A percentile compares a stretch with the other conserved stretches of the same genome.
Conservation (phyloP, 371 early-diverging fungal genomes). For the Mucor piriformis region DNA sequence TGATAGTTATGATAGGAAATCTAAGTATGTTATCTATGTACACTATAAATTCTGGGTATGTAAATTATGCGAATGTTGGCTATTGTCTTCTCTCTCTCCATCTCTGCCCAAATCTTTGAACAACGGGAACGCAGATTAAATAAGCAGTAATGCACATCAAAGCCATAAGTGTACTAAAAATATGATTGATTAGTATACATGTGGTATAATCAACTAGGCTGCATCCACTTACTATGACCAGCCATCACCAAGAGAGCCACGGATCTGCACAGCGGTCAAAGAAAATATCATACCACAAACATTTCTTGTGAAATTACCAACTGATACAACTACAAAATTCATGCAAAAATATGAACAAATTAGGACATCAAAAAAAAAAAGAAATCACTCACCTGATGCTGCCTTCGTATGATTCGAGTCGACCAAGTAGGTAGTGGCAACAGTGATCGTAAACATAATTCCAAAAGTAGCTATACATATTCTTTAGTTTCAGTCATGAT, state of each 20-base stretch:
- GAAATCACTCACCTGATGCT: slow-evolving; percentile 36
- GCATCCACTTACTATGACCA: slow-evolving; percentile 44
- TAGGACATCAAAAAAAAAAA: background rate
- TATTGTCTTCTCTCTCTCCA: slow-evolving; percentile 13
- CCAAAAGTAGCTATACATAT: slow-evolving; percentile 29
- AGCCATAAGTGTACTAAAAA: slow-evolving; percentile 23
- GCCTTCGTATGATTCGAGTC: slow-evolving; percentile 33
- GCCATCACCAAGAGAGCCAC: slow-evolving; percentile 30
- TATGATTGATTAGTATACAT: background rate
- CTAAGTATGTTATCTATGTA: background rate
- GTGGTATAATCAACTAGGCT: background rate
- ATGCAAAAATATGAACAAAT: background rate
- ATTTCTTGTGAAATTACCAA: slow-evolving; percentile 35
- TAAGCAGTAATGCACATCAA: slow-evolving; percentile 17
- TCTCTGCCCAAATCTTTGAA: slow-evolving; percentile 20
- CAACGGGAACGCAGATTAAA: slow-evolving; percentile 25
- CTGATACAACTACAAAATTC: slow-evolving; percentile 27
- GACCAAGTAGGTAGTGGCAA: slow-evolving; percentile 33
- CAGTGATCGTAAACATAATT: slow-evolving; percentile 41
- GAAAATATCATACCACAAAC: slow-evolving; percentile 42
- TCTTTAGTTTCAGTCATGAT: background rate
- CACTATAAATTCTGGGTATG: no score
- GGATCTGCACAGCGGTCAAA: slow-evolving; percentile 28
- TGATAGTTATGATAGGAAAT: background rate
- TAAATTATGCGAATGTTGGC: background rate